These are phyloP conservation scores for Saccharomycopsis hybrid DNA, from an alignment of 1,139 yeast species.

Conservation along the genomic window DNA sequence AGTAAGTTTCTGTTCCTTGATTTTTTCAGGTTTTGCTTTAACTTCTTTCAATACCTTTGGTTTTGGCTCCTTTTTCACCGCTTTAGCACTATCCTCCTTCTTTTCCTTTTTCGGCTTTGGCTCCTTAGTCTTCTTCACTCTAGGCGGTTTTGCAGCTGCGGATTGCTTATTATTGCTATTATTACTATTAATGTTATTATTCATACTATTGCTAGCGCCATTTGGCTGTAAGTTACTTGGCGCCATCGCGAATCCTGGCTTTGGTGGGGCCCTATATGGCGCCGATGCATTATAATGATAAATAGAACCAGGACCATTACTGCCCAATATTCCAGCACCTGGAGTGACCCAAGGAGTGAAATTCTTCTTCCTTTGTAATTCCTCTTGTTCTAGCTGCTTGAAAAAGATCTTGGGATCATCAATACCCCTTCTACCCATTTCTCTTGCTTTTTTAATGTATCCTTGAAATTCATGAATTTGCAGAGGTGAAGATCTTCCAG, in stretches of 20 bases:
- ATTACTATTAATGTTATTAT: no score
- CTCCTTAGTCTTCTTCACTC: conserved; percentile 21
- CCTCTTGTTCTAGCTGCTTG: conserved; percentile 8
- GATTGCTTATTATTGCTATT: no score
- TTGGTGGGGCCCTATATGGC: not conserved
- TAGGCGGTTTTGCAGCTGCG: conserved; percentile 26
- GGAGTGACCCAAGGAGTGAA: not conserved
- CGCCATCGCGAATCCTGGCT: not conserved
- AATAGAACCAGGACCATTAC: no score
- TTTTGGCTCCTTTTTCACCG: conserved; percentile 4
- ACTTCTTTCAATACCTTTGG: conserved; percentile 5
- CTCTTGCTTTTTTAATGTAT: conserved; percentile 69
- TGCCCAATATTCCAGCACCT: not conserved
- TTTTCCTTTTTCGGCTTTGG: not conserved
- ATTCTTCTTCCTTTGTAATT: not conserved
- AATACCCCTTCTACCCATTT: conserved; percentile 50
- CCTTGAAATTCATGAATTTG: conserved; percentile 74
- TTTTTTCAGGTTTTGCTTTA: conserved; percentile 8
- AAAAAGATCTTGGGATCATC: conserved; percentile 19
- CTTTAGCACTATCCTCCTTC: not conserved
- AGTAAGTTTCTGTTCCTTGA: conserved; percentile 43
- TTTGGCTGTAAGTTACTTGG: conserved; percentile 24
- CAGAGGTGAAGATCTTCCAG: conserved; percentile 63
- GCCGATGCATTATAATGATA: no score
- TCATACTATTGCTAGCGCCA: no score